A percentile compares a stretch with the other conserved stretches of the same genome.
These are phyloP conservation scores for Ensete glaucum DNA, from an alignment of 176 grass and related monocot genomes.

Conservation along the genomic window DNA sequence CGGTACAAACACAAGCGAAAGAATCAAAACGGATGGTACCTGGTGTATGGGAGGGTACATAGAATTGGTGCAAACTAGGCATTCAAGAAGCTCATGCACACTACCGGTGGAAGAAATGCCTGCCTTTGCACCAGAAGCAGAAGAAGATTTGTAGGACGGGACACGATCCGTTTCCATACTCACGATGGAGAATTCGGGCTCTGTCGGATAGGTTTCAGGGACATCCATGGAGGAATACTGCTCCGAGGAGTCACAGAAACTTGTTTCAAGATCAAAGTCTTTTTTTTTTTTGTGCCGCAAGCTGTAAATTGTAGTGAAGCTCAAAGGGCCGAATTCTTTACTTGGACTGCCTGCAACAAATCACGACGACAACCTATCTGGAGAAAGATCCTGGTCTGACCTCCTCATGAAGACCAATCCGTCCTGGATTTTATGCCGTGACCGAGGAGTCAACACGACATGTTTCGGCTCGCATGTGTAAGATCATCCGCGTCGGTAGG, in stretches of 20 bases:
- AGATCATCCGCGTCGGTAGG: too few relatives aligned
- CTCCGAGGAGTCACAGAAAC: background rate
- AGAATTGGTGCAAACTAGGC: constrained; percentile 22
- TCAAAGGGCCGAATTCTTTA: background rate
- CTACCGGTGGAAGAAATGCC: background rate
- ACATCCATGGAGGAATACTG: background rate
- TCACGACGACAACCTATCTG: background rate
- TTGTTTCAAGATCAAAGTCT: background rate
- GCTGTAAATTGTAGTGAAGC: too few relatives aligned
- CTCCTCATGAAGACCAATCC: too few relatives aligned
- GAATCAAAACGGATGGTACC: background rate
- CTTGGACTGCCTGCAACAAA: background rate
- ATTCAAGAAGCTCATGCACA: constrained; percentile 25
- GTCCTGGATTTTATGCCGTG: too few relatives aligned
- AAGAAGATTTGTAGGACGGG: background rate
- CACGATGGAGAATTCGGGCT: constrained; percentile 2
- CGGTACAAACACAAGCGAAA: too few relatives aligned
- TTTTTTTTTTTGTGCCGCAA: too few relatives aligned
- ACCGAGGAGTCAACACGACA: too few relatives aligned
- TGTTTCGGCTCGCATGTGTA: too few relatives aligned
- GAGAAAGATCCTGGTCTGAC: too few relatives aligned
- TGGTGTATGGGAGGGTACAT: constrained; percentile 30
- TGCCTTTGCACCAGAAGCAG: constrained; percentile 2
- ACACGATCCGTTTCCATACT: background rate
- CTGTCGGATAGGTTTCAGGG: constrained; percentile 10